Evolutionary conservation across 1,284 basidiomycete genomes (phyloP), one percentile per base, ranked within the genome.

Genomic region (Lentinula novae-zelandiae): DNA sequence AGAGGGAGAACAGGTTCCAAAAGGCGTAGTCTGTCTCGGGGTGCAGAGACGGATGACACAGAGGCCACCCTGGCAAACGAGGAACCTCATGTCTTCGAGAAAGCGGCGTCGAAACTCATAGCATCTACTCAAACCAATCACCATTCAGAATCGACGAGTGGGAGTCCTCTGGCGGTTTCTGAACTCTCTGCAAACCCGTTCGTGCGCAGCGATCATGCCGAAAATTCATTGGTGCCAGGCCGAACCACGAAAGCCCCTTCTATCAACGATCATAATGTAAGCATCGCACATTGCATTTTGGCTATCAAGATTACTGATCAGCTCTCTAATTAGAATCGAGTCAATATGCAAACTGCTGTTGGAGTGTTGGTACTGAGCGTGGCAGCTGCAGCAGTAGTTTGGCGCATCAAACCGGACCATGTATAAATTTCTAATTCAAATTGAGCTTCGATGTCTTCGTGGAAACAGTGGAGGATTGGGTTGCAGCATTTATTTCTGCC

Each of bases 361-460:
- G 86, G 86, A 5, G 80, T 87, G 4, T 67, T 88, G 10, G 76
- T 88, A 1, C 70, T 88, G 36, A 77, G 82, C 56, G 80, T 85
- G 3, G 85, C 84, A 7, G 84, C 85, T 2, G 86, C 81, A n/a
- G 86, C 85, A 3, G 86, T 89, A 48, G 72, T 86, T 67, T 88
- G 84, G 84, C 78, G 84, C 61, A 82, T 86, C n/a, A 84, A 83
- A 68, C 74, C 78, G 31, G 78, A 78, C 5, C 48, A 42, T 34
- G 48, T 44, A 20, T 44, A 53, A 31, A 15, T 39, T 44, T 39
- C 34, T 49, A 3, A 27, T 27, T 27, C 27, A 4, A 27, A 4
- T 27, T 27, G 27, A 27, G 27, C 3, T 50, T 33, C 12, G 49
- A 33, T 22, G 31, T 22, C 17, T 31, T 33, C 7, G 7, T 48